These are phyloP conservation scores for Wickerhamomyces chaumierensis DNA, from an alignment of 805 yeast genomes.

Conservation along the genomic window DNA sequence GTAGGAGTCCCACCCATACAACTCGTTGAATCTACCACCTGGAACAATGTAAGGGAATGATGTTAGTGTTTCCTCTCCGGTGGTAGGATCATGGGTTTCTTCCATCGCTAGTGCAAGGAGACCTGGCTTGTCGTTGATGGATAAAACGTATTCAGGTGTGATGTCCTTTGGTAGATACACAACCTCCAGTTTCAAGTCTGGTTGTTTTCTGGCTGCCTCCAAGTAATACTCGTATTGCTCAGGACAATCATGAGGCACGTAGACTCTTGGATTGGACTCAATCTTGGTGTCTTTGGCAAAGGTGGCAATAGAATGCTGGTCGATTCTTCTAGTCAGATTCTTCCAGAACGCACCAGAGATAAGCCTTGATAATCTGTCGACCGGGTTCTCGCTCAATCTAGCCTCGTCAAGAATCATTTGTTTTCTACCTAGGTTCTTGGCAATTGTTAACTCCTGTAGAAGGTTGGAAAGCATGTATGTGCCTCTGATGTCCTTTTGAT, in stretches of 20 bases:
- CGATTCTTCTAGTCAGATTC: conserved; percentile 60
- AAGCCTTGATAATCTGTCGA: conserved; percentile 58
- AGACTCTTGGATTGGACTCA: conserved; percentile 60
- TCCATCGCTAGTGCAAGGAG: conserved; percentile 70
- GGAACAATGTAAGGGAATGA: conserved; percentile 90
- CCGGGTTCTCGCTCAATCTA: conserved; percentile 80
- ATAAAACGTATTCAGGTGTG: conserved; percentile 66
- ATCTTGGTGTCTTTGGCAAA: conserved; percentile 78
- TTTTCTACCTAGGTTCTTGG: conserved; percentile 67
- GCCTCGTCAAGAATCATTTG: conserved; percentile 76
- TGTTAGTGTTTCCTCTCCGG: conserved; percentile 37
- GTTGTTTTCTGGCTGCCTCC: conserved; percentile 39
- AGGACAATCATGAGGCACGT: conserved; percentile 55
- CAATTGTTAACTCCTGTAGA: conserved; percentile 81
- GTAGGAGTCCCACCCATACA: conserved; percentile 97
- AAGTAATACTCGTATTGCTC: conserved; percentile 67
- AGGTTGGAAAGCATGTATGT: conserved; percentile 83
- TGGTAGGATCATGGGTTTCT: conserved; percentile 35
- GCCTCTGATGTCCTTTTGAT: conserved; percentile 65
- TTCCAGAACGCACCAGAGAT: conserved; percentile 76
- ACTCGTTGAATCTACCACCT: conserved; percentile 93
- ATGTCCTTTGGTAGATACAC: conserved; percentile 65
- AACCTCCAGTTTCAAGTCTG: conserved; percentile 54
- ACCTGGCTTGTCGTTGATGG: conserved; percentile 78
- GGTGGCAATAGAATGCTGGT: conserved; percentile 44